A percentile compares a stretch with the other conserved stretches of the same genome.
Evolutionary conservation across 2,329 filamentous ascomycete genomes (phyloP).

Genomic region (Pseudocercospora crystallina): DNA sequence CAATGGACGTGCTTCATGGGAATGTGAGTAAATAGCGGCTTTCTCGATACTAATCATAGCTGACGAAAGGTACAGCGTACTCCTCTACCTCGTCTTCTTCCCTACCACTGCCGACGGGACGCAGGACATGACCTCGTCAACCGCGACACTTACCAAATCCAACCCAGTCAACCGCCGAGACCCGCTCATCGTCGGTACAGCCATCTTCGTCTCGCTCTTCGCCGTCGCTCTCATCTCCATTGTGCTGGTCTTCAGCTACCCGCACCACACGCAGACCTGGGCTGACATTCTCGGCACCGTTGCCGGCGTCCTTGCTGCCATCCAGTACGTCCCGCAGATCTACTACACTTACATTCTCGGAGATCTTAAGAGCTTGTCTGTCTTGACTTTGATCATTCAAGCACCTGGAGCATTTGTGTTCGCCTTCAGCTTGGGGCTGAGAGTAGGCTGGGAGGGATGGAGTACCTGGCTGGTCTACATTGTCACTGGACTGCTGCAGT

Average conservation of each 20-base stretch:
- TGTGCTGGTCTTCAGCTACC: slow-evolving; percentile 64
- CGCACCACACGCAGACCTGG: slow-evolving; percentile 69
- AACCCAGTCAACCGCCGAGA: slow-evolving; percentile 67
- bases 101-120: slow-evolving; percentile 44
- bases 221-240: slow-evolving; percentile 64
- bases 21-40: slow-evolving; percentile 62
- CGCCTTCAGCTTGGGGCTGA: slow-evolving; percentile 69
- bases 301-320: slow-evolving; percentile 72
- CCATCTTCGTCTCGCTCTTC: slow-evolving; percentile 76
- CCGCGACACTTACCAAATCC: slow-evolving; percentile 49
- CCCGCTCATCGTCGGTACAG: slow-evolving; percentile 70
- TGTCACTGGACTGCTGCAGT: slow-evolving; percentile 82
- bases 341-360: slow-evolving; percentile 84
- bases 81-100: slow-evolving; percentile 95
- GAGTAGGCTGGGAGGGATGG: slow-evolving; percentile 82
- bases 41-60: not conserved
- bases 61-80: slow-evolving; percentile 58
- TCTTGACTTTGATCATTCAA: slow-evolving; percentile 98
- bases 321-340: slow-evolving; percentile 96
- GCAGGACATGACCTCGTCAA: slow-evolving; percentile 36
- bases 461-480: slow-evolving; percentile 93
- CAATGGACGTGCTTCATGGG: slow-evolving; percentile 91
- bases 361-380: slow-evolving; percentile 85
- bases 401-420: slow-evolving; percentile 91
- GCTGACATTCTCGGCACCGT: slow-evolving; percentile 82